Percentiles rank a stretch among this genome's conserved stretches.
These are phyloP conservation scores for Baorangia bicolor DNA, from an alignment of 768 basidiomycete genomes.

Conservation along the genomic window DNA sequence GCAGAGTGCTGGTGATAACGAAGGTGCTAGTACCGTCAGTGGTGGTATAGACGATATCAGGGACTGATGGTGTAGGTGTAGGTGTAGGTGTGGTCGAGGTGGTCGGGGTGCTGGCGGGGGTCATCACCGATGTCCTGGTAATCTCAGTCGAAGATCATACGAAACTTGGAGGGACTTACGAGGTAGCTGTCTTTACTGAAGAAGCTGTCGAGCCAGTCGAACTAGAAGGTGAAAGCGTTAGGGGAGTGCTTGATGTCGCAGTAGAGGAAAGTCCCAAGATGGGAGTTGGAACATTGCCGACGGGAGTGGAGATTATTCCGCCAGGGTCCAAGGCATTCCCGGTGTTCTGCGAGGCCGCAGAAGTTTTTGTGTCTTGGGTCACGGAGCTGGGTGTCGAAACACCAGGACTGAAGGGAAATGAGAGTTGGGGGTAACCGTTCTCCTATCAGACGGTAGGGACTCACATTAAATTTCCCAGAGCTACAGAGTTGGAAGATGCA, in stretches of 20 bases:
- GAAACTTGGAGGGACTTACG: conserved; percentile 19
- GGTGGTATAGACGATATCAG: conserved; percentile 18
- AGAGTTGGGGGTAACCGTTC: background rate
- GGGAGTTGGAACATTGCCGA: conserved; percentile 11
- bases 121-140: conserved; percentile 10
- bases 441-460: background rate
- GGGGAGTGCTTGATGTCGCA: conserved; percentile 13
- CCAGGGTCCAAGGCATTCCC: background rate
- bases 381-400: background rate
- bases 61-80: conserved; percentile 18
- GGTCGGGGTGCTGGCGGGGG: conserved; percentile 10
- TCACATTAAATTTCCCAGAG: conserved; percentile 22
- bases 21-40: conserved; percentile 28
- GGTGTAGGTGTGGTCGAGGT: conserved; percentile 7
- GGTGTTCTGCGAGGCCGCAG: background rate
- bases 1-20: conserved; percentile 33
- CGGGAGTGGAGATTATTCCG: conserved; percentile 17
- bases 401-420: conserved; percentile 10
- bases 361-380: background rate
- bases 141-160: background rate
- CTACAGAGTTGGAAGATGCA: conserved; percentile 5
- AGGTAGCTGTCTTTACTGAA: background rate
- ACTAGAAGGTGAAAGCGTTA: conserved; percentile 26
- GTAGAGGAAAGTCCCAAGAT: conserved; percentile 14
- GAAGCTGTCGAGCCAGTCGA: conserved; percentile 26